Conservation (phyloP, 345 rosid species). For the Euphorbia tirucalli region DNA sequence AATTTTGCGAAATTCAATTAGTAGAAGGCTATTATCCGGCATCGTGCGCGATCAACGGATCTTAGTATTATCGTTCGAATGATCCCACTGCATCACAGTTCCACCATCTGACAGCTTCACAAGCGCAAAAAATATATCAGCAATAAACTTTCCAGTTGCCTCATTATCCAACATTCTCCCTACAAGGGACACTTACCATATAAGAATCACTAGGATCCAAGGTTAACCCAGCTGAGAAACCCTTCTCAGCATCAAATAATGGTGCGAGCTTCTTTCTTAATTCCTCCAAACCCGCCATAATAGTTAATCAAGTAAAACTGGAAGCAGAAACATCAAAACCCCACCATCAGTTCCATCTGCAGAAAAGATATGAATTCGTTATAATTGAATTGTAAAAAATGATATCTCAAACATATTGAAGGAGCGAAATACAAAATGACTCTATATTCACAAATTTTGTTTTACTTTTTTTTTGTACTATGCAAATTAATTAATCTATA, state of each 20-base stretch:
- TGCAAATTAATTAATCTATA: no score
- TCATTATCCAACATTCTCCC: conserved; percentile 2
- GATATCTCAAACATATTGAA: no score
- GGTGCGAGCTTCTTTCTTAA: conserved; percentile 80
- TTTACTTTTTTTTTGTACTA: neutral
- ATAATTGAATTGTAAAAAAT: no score
- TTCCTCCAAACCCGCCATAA: conserved; percentile 92
- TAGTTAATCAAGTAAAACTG: conserved; percentile 18
- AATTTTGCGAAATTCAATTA: no score
- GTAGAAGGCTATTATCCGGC: no score
- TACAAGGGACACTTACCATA: conserved; percentile 40
- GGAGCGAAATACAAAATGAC: neutral
- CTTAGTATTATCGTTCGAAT: no score
- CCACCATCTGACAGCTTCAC: conserved; percentile 85
- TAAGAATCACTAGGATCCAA: conserved; percentile 71
- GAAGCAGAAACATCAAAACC: neutral
- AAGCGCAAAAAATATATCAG: conserved; percentile 11
- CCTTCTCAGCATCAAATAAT: conserved; percentile 89
- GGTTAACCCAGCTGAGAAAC: conserved; percentile 66
- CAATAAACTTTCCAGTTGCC: neutral
- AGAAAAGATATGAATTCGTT: neutral
- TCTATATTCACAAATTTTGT: neutral
- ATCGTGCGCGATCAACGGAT: no score
- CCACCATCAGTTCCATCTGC: neutral
- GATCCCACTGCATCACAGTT: no score